Evolutionary conservation across 2,329 filamentous ascomycete genomes (phyloP).

Genomic region (Neopestalotiopsis clavispora): DNA sequence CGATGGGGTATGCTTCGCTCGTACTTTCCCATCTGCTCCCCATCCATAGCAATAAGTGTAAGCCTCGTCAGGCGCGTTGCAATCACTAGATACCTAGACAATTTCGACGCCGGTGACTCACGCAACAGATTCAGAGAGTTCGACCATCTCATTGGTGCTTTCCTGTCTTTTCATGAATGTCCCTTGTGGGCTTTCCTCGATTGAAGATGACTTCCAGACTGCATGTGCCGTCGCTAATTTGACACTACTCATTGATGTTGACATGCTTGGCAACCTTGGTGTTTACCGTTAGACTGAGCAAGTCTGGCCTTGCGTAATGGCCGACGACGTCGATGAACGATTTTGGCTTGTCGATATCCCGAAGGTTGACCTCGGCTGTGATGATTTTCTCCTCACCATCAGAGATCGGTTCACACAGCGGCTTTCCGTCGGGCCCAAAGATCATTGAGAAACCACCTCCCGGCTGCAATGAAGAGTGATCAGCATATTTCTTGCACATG

Average conservation of each 20-base stretch:
- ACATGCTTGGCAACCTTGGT: slow-evolving; percentile 36
- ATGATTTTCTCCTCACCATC: slow-evolving; percentile 52
- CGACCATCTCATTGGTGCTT: too few relatives aligned
- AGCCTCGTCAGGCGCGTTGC: too few relatives aligned
- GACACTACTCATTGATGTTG: slow-evolving; percentile 14
- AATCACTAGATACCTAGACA: too few relatives aligned
- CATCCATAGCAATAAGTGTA: too few relatives aligned
- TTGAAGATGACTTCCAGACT: too few relatives aligned
- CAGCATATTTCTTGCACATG: slow-evolving; percentile 9
- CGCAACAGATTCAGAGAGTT: too few relatives aligned
- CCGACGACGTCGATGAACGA: slow-evolving; percentile 43
- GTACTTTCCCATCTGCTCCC: too few relatives aligned
- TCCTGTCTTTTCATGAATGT: too few relatives aligned
- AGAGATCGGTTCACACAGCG: slow-evolving; percentile 44
- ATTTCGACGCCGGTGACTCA: too few relatives aligned
- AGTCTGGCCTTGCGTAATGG: slow-evolving; percentile 31
- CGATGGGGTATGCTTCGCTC: too few relatives aligned
- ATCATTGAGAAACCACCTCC: slow-evolving; percentile 54
- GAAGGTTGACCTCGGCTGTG: slow-evolving; percentile 55
- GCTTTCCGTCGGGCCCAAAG: slow-evolving; percentile 56
- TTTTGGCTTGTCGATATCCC: slow-evolving; percentile 43
- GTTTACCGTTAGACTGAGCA: slow-evolving; percentile 44
- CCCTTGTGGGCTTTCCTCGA: too few relatives aligned
- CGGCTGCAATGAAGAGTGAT: slow-evolving; percentile 27
- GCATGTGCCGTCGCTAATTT: too few relatives aligned